Base-by-base conservation (phyloP, 2,329 filamentous ascomycete species). In the Pseudogymnoascus sp. region DNA sequence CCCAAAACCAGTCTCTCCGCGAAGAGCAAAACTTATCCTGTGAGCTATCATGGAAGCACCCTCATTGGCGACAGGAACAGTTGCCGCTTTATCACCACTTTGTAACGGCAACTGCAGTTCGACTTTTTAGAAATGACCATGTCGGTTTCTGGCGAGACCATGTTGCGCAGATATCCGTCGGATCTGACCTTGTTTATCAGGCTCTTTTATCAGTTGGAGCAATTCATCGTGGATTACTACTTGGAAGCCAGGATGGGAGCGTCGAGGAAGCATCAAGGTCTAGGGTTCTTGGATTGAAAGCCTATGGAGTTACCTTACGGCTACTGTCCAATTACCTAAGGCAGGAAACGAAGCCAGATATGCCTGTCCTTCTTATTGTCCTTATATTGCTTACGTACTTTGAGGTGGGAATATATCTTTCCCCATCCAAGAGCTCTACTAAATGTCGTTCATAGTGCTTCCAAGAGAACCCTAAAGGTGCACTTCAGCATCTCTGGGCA, bases 41-140 rank as follows among this genome's bases (percentile, higher is more conserved):
- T 23, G 42, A 46, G 18, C 42, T 46, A 3, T 46, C 42, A 21
- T 46, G 42, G 42, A 46, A 25, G 42, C 42, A 46, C 21, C 42
- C 42, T 14, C 42, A 66, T 49, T 69, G 67, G 67, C 62, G 66
- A 16, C 60, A 63, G 23, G 68, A 69, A 28, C 66, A 69, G 23
- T 36, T 68, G 3, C 67, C 68, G 11, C 60, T 69, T 9, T 69
- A 69, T 63, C 68, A 69, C 42, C 68, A 69, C 49, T 69, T 69
- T 59, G 66, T 69, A 2, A 69, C 68, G 8, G 64, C 63, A n/a
- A 69, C 67, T 3, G 68, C 62, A 0, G 36, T 63, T 1, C 18
- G 65, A 3, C 59, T 69, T 14, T 69, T 69, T 25, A 46, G 68
- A 31, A 21, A 36, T 14, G 68, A 69, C 38, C 68, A 69, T 59